Evolutionary conservation across 2,329 filamentous ascomycete species (phyloP).

Genomic region (Nigrograna mackinnonii): DNA sequence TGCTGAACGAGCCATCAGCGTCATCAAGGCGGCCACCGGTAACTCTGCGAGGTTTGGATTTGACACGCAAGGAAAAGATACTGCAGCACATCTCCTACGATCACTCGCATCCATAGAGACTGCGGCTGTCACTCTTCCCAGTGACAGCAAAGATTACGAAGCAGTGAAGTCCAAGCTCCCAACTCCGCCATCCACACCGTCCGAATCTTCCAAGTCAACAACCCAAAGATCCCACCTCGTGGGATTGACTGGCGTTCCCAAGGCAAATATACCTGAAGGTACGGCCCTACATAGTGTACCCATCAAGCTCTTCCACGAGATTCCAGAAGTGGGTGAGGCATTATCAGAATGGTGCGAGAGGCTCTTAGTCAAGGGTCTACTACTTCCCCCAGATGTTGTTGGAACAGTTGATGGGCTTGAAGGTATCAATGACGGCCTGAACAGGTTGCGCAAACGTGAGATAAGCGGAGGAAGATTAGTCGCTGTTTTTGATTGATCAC

Average conservation of each 20-base stretch:
- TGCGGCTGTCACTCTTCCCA: constrained; percentile 8
- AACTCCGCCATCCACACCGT: constrained; percentile 33
- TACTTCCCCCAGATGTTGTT: constrained; percentile 68
- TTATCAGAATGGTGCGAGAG: constrained; percentile 70
- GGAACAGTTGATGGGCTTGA: constrained; percentile 65
- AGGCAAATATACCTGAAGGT: constrained; percentile 49
- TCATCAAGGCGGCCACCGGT: constrained; percentile 63
- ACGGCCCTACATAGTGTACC: constrained; percentile 68
- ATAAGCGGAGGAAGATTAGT: constrained; percentile 72
- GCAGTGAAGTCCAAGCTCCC: constrained; percentile 12
- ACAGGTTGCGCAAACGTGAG: constrained; percentile 66
- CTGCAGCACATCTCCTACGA: constrained; percentile 61
- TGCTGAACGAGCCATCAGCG: constrained; percentile 64
- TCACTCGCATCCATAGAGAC: constrained; percentile 45
- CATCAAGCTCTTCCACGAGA: constrained; percentile 76
- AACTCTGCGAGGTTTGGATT: constrained; percentile 67
- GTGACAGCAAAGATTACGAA: constrained; percentile 11
- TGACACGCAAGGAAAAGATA: constrained; percentile 69
- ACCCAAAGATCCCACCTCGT: constrained; percentile 59
- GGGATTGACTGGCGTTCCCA: constrained; percentile 70
- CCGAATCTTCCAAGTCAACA: constrained; percentile 19
- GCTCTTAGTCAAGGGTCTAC: constrained; percentile 57
- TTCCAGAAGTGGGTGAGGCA: constrained; percentile 64
- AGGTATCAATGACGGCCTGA: constrained; percentile 69
- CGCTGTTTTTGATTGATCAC: constrained; percentile 17